Evolutionary conservation across 805 yeast species (phyloP).

Genomic region (Pichia californica): DNA sequence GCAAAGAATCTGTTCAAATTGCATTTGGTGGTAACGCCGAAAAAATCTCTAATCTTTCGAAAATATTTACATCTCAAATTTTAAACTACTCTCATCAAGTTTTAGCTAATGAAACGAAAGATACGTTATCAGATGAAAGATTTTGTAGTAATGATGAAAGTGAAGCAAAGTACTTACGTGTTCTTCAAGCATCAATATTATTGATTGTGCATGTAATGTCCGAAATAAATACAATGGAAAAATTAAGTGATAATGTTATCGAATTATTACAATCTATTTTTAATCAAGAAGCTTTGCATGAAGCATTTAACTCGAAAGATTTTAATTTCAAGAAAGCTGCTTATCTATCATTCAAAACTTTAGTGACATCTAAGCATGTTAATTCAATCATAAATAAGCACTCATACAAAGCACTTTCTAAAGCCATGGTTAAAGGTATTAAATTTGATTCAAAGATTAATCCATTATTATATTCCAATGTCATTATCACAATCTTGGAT

Average conservation of each 20-base stretch:
- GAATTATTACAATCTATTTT: constrained; percentile 31
- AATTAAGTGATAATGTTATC: constrained; percentile 17
- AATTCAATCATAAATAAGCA: constrained; percentile 20
- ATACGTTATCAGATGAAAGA: constrained; percentile 69
- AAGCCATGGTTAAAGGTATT: constrained; percentile 38
- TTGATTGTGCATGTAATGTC: constrained; percentile 32
- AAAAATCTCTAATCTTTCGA: constrained; percentile 55
- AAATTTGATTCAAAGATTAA: constrained; percentile 30
- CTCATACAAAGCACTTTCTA: constrained; percentile 36
- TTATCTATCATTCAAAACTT: constrained; percentile 31
- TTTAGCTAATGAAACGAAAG: constrained; percentile 49
- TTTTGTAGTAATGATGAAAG: constrained; percentile 62
- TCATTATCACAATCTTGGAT: constrained; percentile 44
- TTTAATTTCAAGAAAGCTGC: constrained; percentile 37
- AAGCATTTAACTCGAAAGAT: constrained; percentile 33
- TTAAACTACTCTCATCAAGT: constrained; percentile 48
- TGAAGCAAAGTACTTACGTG: constrained; percentile 53
- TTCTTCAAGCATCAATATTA: constrained; percentile 43
- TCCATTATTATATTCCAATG: constrained; percentile 37
- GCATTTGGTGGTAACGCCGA: constrained; percentile 53
- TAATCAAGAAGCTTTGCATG: constrained; percentile 39
- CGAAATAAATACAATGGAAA: not conserved
- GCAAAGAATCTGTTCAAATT: constrained; percentile 38
- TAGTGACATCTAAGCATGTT: constrained; percentile 19
- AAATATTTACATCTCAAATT: constrained; percentile 48